These are phyloP conservation scores for Echria macrotheca DNA, from an alignment of 495 filamentous ascomycete species.

Conservation along the genomic window DNA sequence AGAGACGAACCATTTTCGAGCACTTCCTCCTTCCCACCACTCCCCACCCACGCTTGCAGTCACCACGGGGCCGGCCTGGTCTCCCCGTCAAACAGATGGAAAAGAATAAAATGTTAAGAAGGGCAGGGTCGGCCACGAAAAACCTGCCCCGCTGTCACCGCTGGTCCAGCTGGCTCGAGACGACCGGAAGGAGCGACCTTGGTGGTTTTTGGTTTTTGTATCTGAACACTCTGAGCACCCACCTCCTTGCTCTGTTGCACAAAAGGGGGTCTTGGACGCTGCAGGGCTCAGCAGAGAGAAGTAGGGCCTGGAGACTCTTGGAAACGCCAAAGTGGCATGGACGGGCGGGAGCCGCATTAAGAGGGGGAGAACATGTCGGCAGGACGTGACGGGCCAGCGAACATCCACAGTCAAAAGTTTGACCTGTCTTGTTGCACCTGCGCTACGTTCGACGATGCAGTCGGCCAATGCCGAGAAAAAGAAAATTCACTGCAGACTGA, in stretches of 20 bases:
- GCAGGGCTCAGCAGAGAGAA: too few species aligned
- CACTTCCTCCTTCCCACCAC: neutral
- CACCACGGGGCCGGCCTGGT: slow-evolving; percentile 2
- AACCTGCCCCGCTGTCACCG: too few species aligned
- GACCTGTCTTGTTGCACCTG: slow-evolving; percentile 8
- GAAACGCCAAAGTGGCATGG: too few species aligned
- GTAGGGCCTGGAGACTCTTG: neutral
- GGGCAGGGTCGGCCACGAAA: neutral
- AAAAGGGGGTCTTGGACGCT: too few species aligned
- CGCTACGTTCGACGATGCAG: slow-evolving; percentile 9
- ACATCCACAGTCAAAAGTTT: neutral
- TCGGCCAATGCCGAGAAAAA: slow-evolving; percentile 1
- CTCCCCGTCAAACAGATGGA: too few species aligned
- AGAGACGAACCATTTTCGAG: neutral
- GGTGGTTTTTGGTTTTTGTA: neutral
- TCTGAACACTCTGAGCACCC: neutral
- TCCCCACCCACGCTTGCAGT: slow-evolving; percentile 5
- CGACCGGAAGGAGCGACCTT: neutral
- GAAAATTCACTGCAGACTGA: neutral
- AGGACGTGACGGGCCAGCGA: neutral
- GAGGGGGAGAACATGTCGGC: neutral
- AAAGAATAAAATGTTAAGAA: too few species aligned
- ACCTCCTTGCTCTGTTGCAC: neutral
- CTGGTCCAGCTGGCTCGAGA: too few species aligned
- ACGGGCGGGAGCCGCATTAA: slow-evolving; percentile 1